These are phyloP conservation scores for Sarcomyxa edulis DNA, from an alignment of 768 basidiomycete species.

Conservation along the genomic window DNA sequence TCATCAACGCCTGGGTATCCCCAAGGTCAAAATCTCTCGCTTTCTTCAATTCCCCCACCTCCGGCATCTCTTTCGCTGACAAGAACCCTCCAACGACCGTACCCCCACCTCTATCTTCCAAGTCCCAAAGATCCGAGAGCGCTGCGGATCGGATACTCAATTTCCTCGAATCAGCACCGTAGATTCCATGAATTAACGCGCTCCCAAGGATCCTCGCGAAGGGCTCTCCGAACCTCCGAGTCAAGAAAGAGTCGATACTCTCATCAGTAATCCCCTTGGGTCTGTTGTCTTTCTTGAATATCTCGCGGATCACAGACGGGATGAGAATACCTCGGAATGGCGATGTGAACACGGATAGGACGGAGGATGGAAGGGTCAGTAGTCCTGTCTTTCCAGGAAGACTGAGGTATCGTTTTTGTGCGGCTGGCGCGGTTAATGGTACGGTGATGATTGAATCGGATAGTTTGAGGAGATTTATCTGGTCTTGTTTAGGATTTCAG, in stretches of 20 bases:
- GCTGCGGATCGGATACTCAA: constrained; percentile 75
- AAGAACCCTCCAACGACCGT: constrained; percentile 63
- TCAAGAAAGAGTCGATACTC: constrained; percentile 72
- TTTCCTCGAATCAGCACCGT: constrained; percentile 75
- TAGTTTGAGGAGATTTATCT: constrained; percentile 78
- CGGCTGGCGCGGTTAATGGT: constrained; percentile 62
- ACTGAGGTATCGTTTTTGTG: constrained; percentile 71
- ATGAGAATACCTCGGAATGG: constrained; percentile 42
- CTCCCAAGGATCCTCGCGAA: constrained; percentile 73
- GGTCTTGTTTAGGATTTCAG: constrained; percentile 15
- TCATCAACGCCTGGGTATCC: constrained; percentile 39
- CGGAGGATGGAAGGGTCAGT: constrained; percentile 39
- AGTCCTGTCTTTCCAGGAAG: constrained; percentile 49
- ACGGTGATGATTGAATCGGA: constrained; percentile 58
- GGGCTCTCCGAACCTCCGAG: constrained; percentile 63
- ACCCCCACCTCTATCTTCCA: constrained; percentile 63
- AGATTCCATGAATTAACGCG: constrained; percentile 90
- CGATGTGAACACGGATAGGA: constrained; percentile 29
- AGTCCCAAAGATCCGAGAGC: constrained; percentile 69
- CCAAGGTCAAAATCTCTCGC: constrained; percentile 42
- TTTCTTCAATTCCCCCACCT: constrained; percentile 11
- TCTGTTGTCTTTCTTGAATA: constrained; percentile 43
- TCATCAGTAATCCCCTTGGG: constrained; percentile 54
- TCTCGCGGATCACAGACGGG: constrained; percentile 52
- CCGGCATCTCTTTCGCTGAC: constrained; percentile 10